Evolutionary conservation across 331 rosid genomes (phyloP), one percentile per base, ranked within the genome.

Genomic region (Arachis monticola): DNA sequence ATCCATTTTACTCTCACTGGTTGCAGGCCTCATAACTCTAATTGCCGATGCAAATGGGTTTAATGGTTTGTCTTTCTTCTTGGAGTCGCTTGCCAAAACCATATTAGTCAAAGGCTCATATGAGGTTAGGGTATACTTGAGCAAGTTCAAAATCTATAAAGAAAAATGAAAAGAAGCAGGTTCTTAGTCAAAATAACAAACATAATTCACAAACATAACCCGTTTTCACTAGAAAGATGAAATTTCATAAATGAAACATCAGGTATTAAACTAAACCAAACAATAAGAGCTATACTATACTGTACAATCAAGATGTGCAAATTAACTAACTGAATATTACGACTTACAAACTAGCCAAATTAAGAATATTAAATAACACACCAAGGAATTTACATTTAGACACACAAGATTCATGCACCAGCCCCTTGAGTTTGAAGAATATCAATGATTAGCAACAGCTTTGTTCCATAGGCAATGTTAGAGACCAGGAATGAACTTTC

Each of bases 71-170:
- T 35, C 53, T 17, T 46, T 76, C 53, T 48, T 67, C 53, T 47
- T 76, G 45, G 74, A 58, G 53, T 44, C 22, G 48, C 55, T 58
- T 76, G 27, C 60, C 69, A 76, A 58, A 47, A 67, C 32, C 46
- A 74, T 68, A 10, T 59, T 47, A 6, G 80, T 76, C 30, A 76
- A 74, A 7, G 80, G 80, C 44, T 76, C 80, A 10, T 60, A 47
- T 32, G 81, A 48, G 63, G 56, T 69, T 27, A 75, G 7, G n/a
- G 47, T 10, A 8, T 77, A 60, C 81, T 69, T 77, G 38, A 69
- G 81, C 8, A 77, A 64, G 14, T 60, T 77, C 76, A 77, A 38
- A 40, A 77, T 60, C 81, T 69, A 62, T 50, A 4, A 50, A 44
- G 11, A 32, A 55, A 13, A 47, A 6, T 5, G 13, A 13, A 22